A percentile compares a stretch with the other conserved stretches of the same genome.
These are phyloP conservation scores for Talaromyces wortmannii DNA, from an alignment of 495 filamentous ascomycete species.

Conservation along the genomic window DNA sequence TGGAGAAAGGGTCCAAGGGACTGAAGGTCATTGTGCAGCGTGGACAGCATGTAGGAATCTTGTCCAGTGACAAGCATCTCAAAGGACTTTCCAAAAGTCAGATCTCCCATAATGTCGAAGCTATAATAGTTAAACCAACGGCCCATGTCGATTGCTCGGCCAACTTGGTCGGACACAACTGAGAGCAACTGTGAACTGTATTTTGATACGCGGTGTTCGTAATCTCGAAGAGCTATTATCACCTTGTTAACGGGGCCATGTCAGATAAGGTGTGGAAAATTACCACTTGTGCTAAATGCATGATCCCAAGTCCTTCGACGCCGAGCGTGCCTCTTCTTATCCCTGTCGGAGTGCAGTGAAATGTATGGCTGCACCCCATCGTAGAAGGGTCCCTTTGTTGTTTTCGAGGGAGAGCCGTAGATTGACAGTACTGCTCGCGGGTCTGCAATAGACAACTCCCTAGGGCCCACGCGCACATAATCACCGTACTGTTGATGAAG, in stretches of 20 bases:
- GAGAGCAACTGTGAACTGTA: slow-evolving; percentile 9
- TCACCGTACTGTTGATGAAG: slow-evolving; percentile 24
- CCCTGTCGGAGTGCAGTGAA: slow-evolving; percentile 6
- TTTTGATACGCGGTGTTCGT: slow-evolving; percentile 5
- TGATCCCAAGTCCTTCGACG: slow-evolving; percentile 4
- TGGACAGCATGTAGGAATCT: slow-evolving; percentile 7
- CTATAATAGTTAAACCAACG: slow-evolving; percentile 35
- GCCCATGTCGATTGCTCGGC: slow-evolving; percentile 19
- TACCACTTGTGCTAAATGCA: slow-evolving; percentile 2
- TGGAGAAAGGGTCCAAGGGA: slow-evolving; percentile 5
- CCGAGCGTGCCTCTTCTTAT: slow-evolving; percentile 7
- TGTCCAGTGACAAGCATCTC: slow-evolving; percentile 23
- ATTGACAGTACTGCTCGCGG: slow-evolving; percentile 11
- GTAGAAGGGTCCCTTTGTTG: slow-evolving; percentile 30
- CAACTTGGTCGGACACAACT: slow-evolving; percentile 4
- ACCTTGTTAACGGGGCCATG: neutral
- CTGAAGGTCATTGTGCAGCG: slow-evolving; percentile 21
- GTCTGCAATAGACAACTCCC: slow-evolving; percentile 17
- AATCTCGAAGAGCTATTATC: slow-evolving; percentile 7
- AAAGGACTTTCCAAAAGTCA: slow-evolving; percentile 39
- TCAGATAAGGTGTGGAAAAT: neutral
- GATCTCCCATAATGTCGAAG: slow-evolving; percentile 43
- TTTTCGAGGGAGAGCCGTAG: slow-evolving; percentile 15
- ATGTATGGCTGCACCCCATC: slow-evolving; percentile 10
- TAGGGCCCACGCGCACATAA: slow-evolving; percentile 24